A percentile compares a stretch with the other conserved stretches of the same genome.
Evolutionary conservation across 495 filamentous ascomycete genomes (phyloP).

Genomic region (Saxispiralis lemnorum): DNA sequence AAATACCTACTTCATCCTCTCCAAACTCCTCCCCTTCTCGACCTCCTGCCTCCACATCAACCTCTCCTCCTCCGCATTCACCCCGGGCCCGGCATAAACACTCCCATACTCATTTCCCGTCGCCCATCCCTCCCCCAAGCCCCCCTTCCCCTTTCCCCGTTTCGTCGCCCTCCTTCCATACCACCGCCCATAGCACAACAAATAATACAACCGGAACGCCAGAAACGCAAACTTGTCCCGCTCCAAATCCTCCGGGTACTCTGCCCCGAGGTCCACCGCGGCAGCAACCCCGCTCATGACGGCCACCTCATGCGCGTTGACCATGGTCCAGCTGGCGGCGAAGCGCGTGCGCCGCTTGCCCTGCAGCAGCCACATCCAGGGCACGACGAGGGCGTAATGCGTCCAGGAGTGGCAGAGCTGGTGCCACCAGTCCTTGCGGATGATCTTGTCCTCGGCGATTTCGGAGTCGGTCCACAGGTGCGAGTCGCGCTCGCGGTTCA

Average conservation of each 20-base stretch:
- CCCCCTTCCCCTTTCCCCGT: slow-evolving; percentile 11
- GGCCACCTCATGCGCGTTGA: slow-evolving; percentile 74
- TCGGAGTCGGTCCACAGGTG: slow-evolving; percentile 55
- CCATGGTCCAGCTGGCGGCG: slow-evolving; percentile 61
- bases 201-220: slow-evolving; percentile 25
- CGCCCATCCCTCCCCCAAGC: slow-evolving; percentile 30
- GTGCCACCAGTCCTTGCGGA: slow-evolving; percentile 68
- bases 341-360: slow-evolving; percentile 49
- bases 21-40: slow-evolving; percentile 18
- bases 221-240: slow-evolving; percentile 25
- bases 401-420: slow-evolving; percentile 69
- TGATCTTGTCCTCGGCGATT: slow-evolving; percentile 52
- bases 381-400: slow-evolving; percentile 61
- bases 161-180: slow-evolving; percentile 25
- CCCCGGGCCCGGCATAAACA: slow-evolving; percentile 35
- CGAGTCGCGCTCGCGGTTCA: slow-evolving; percentile 45
- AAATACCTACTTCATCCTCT: slow-evolving; percentile 4
- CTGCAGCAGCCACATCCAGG: slow-evolving; percentile 68
- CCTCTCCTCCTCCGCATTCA: slow-evolving; percentile 27
- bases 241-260: slow-evolving; percentile 47
- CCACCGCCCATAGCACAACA: slow-evolving; percentile 25
- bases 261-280: slow-evolving; percentile 57
- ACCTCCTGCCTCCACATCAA: slow-evolving; percentile 32
- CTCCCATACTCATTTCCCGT: slow-evolving; percentile 34
- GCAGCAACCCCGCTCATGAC: slow-evolving; percentile 63